These are phyloP conservation scores for Arthromyces matolae DNA, from an alignment of 768 basidiomycete species.

Conservation along the genomic window DNA sequence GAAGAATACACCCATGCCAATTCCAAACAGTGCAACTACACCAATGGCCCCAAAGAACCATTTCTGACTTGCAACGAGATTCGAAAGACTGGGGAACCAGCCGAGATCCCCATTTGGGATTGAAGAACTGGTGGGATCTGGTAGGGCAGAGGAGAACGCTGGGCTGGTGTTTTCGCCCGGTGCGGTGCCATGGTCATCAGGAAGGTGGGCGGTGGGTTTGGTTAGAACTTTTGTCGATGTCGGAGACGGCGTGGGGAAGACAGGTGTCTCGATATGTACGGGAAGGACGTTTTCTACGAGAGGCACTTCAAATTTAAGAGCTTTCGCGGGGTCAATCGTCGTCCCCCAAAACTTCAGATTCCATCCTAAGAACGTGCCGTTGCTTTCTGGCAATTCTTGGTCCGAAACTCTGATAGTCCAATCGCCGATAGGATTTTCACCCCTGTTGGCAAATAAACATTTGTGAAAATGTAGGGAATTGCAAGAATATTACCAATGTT, in stretches of 20 bases:
- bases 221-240: constrained; percentile 57
- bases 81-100: constrained; percentile 79
- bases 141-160: constrained; percentile 46
- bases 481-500: constrained; percentile 79
- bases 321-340: constrained; percentile 65
- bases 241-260: constrained; percentile 31
- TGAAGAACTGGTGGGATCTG: constrained; percentile 28
- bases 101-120: constrained; percentile 67
- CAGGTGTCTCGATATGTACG: constrained; percentile 35
- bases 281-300: constrained; percentile 47
- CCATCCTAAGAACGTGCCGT: constrained; percentile 83
- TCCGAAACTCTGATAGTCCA: constrained; percentile 92
- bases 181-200: constrained; percentile 78
- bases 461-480: background rate
- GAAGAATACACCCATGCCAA: constrained; percentile 72
- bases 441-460: constrained; percentile 51
- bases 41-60: constrained; percentile 91
- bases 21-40: constrained; percentile 72
- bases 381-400: constrained; percentile 53
- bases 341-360: constrained; percentile 91
- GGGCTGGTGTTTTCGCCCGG: constrained; percentile 80
- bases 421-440: constrained; percentile 83
- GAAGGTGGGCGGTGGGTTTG: constrained; percentile 86
- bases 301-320: constrained; percentile 60
- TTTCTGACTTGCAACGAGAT: constrained; percentile 68